These are phyloP conservation scores for Eimeria falciformis DNA, from an alignment of 169 alveolate species.

Conservation along the genomic window DNA sequence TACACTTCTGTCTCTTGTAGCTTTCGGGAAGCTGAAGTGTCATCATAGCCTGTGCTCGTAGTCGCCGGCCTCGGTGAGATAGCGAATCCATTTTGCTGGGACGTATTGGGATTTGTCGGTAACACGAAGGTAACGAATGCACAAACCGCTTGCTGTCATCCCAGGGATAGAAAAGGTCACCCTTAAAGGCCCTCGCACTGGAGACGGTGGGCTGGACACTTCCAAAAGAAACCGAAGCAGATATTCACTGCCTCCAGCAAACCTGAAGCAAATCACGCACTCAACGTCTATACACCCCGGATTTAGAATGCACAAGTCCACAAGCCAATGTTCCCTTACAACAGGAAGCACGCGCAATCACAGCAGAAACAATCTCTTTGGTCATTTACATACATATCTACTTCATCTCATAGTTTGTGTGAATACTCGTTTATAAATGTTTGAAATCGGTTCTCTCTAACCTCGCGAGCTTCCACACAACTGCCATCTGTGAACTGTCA, in stretches of 20 bases:
- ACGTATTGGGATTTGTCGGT: slow-evolving; percentile 92
- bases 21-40: no score
- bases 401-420: no score
- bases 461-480: slow-evolving; percentile 60
- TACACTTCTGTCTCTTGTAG: no score
- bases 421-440: no score
- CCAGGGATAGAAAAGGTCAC: slow-evolving; percentile 93
- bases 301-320: no score
- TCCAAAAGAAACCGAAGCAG: slow-evolving; percentile 79
- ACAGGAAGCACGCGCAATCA: no score
- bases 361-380: no score
- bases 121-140: slow-evolving; percentile 89
- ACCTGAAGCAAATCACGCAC: slow-evolving; percentile 7
- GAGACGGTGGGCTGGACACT: slow-evolving; percentile 80
- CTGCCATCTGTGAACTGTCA: slow-evolving; percentile 64
- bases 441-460: not conserved
- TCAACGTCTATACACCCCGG: not conserved
- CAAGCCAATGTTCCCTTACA: no score
- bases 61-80: slow-evolving; percentile 94
- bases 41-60: slow-evolving; percentile 90
- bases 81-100: slow-evolving; percentile 94
- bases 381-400: no score
- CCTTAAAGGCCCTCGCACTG: slow-evolving; percentile 91
- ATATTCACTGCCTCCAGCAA: slow-evolving; percentile 59
- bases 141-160: slow-evolving; percentile 94